phyloP scores from a whole-genome alignment of 371 early-diverging fungal species.

The Mucor lusitanicus region DNA sequence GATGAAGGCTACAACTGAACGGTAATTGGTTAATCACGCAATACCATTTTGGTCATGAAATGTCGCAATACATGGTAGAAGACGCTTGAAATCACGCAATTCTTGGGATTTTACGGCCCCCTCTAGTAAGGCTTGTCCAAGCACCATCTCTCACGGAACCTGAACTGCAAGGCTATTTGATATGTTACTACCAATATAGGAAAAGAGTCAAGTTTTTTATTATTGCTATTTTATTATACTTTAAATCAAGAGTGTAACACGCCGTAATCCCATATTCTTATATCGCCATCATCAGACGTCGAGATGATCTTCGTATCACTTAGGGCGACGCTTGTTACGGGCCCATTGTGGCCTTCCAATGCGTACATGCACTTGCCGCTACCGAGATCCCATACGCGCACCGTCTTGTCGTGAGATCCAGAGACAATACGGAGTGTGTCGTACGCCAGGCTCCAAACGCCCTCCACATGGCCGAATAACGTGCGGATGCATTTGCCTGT shows the following conservation, averaged over 20 bases:
- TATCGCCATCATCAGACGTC: conserved; percentile 83
- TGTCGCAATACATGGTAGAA: conserved; percentile 19
- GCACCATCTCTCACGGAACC: background rate
- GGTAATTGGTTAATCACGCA: background rate
- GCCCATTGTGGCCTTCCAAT: conserved; percentile 64
- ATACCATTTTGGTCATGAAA: background rate
- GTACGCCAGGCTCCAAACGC: conserved; percentile 87
- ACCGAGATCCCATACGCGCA: conserved; percentile 96
- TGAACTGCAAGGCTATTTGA: background rate
- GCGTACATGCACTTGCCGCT: conserved; percentile 81
- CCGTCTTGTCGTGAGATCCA: conserved; percentile 84
- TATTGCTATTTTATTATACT: background rate
- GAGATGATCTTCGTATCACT: conserved; percentile 88
- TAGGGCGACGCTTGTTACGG: conserved; percentile 77
- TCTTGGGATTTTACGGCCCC: background rate
- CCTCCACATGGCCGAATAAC: conserved; percentile 90
- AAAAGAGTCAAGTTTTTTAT: background rate
- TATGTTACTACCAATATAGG: background rate
- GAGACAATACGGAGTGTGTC: conserved; percentile 91
- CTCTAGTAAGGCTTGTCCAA: background rate
- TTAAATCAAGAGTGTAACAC: background rate
- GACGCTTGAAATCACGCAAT: conserved; percentile 27
- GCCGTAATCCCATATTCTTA: conserved; percentile 82
- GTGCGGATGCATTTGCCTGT: conserved; percentile 82
- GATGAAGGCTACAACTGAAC: background rate